Evolutionary conservation across 495 filamentous ascomycete genomes (phyloP).

Genomic region (Opeltia flavorubescens): DNA sequence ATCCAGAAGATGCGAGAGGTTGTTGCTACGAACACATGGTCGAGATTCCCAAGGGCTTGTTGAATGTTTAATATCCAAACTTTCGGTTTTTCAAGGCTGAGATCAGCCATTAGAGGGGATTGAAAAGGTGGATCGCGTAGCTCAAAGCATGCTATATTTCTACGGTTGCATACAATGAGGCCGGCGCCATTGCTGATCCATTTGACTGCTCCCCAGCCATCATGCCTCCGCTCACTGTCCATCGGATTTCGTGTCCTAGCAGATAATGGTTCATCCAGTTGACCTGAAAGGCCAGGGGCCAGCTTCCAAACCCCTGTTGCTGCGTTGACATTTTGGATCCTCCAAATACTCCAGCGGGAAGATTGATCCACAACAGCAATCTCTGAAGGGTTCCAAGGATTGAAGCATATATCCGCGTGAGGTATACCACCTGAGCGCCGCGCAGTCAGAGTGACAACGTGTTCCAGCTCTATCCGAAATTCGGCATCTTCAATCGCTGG

Average conservation of each 20-base stretch:
- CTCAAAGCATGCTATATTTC: constrained; percentile 25
- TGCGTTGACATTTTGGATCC: constrained; percentile 35
- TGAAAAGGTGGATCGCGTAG: constrained; percentile 15
- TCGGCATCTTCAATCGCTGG: constrained; percentile 10
- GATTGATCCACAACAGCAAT: constrained; percentile 58
- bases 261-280: not conserved
- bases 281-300: constrained; percentile 12
- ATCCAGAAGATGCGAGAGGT: constrained; percentile 31
- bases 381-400: constrained; percentile 54
- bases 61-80: constrained; percentile 44
- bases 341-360: constrained; percentile 68
- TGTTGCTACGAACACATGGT: constrained; percentile 43
- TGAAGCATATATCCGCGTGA: constrained; percentile 67
- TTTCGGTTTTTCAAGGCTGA: constrained; percentile 22
- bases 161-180: constrained; percentile 33
- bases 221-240: constrained; percentile 15
- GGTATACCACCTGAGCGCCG: constrained; percentile 38
- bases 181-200: constrained; percentile 33
- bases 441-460: constrained; percentile 39
- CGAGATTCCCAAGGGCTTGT: constrained; percentile 27
- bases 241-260: not conserved
- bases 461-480: constrained; percentile 48
- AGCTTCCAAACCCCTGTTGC: constrained; percentile 8
- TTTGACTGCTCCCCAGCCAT: constrained; percentile 38
- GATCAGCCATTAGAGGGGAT: constrained; percentile 19